Evolutionary conservation across 495 filamentous ascomycete species (phyloP), one percentile per base, ranked within the genome.

Genomic region (Aspergillus indologenus): DNA sequence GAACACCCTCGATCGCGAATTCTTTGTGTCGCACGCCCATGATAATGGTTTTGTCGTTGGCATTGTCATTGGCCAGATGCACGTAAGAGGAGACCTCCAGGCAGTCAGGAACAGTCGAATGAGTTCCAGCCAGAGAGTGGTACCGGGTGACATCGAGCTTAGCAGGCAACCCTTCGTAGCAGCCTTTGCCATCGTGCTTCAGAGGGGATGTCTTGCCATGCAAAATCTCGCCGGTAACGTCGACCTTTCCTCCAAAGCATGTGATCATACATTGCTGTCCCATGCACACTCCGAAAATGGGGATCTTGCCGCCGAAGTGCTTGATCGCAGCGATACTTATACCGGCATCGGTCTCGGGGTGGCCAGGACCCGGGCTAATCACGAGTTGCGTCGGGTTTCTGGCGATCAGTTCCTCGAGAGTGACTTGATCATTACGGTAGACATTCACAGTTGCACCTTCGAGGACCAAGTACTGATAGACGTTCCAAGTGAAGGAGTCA

Each of bases 401-500:
- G 9, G 82, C 81, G 54, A 93, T 86, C 58, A 99, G 79, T 57
- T 96, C 88, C 22, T 93, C 84, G 11, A 99, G 72, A 4, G 86
- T 85, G 69, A 97, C 85, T 70, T 96, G 84, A 75, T 98, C 92
- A 68, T 99, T 99, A 57, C 94, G 84, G 76, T 84, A 87, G 23
- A 98, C 94, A 12, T 85, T 89, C 44, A 97, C 92, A 0, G 75
- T 87, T 23, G 94, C 94, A 43, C 94, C 94, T 74, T 98, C 94
- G 7, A 97, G 85, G 0, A 92, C 89, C 3, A 99, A 82, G 65
- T 97, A 99, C 70, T 99, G 95, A 72, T 96, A 97, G 58, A 99
- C 91, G 69, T 98, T 98, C 90, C 91, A 98, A 60, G 93, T 96
- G 67, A 98, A 99, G 0, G 93, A 97, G 75, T 99, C 94, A 72